Evolutionary conservation across 805 yeast genomes (phyloP), one percentile per base, ranked within the genome.

Genomic region (Teunomyces stri): DNA sequence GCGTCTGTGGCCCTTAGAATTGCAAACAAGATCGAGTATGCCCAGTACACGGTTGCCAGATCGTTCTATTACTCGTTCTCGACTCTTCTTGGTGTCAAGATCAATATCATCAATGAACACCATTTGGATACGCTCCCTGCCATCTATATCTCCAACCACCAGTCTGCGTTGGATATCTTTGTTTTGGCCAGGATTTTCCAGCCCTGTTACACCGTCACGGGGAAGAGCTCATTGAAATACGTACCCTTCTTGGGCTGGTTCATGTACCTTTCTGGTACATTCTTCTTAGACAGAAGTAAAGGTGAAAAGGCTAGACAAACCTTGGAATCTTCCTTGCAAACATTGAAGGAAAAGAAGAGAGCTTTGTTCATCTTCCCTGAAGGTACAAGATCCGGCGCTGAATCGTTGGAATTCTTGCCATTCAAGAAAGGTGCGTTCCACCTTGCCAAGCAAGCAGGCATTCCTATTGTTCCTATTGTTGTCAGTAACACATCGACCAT

Each of bases 391-490:
- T 89, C 97, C 0, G 87, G 85, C 53, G 69, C 86, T 9, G 68
- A 79, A 20, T 76, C 75, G 30, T 84, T 95, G 43, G 81, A 76
- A 3, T 69, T 94, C 63, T 75, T 89, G 43, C 96, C 96, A 0
- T 89, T 94, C 72, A 94, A 94, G 68, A 94, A 94, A 64, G 99
- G 99, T 46, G 97, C 98, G 0, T 94, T 94, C 82, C 97, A 94
- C 68, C 78, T 94, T 61, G 99, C 99, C 6, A 86, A 87, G 52
- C 96, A 90, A 68, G 96, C 96, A 5, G 82, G 81, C 36, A 83
- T 92, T 31, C 98, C 98, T 15, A 75, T 94, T 43, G 81, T 94
- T 20, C 99, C 99, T 6, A 74, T 87, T 43, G 95, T 89, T 11
- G 90, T 89, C 7, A 81, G 92, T 28, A 94, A 94, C 71, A 88